A percentile compares a stretch with the other conserved stretches of the same genome.
Evolutionary conservation across 176 grass and related monocot genomes (phyloP).

Genomic region (Rhynchospora tenuis): DNA sequence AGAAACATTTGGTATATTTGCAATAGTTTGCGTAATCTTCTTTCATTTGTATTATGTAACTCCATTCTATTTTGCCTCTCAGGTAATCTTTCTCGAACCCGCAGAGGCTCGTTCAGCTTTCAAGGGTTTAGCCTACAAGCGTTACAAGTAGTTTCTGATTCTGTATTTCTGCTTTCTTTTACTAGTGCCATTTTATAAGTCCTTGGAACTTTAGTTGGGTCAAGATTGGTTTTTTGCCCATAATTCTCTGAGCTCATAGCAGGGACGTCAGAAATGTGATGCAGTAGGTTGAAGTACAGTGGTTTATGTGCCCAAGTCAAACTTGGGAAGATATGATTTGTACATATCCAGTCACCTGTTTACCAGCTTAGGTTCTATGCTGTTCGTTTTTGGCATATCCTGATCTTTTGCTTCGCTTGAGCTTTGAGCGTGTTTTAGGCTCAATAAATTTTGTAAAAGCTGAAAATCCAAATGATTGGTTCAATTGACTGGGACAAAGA

Average conservation of each 20-base stretch:
- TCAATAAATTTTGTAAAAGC: neutral
- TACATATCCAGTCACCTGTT: too few relatives aligned
- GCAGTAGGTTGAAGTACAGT: neutral
- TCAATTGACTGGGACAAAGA: neutral
- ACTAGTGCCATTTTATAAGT: neutral
- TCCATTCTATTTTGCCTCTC: slow-evolving; percentile 26
- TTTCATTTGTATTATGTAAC: slow-evolving; percentile 19
- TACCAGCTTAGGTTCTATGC: too few relatives aligned
- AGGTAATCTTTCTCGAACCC: slow-evolving; percentile 87
- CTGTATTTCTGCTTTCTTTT: slow-evolving; percentile 13
- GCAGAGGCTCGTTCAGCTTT: slow-evolving; percentile 72
- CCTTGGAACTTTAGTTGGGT: neutral
- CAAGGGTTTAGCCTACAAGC: slow-evolving; percentile 78
- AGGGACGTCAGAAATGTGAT: neutral
- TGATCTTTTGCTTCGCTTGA: neutral
- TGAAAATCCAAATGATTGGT: slow-evolving; percentile 1
- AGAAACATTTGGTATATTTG: neutral
- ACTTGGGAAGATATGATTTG: neutral
- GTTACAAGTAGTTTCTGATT: slow-evolving; percentile 71
- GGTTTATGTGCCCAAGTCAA: neutral
- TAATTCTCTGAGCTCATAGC: neutral
- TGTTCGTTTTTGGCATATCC: neutral
- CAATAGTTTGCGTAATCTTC: neutral
- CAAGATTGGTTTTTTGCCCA: neutral
- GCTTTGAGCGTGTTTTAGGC: neutral